phyloP scores from a whole-genome alignment of 2,329 filamentous ascomycete genomes.

The Fusarium sp. region DNA sequence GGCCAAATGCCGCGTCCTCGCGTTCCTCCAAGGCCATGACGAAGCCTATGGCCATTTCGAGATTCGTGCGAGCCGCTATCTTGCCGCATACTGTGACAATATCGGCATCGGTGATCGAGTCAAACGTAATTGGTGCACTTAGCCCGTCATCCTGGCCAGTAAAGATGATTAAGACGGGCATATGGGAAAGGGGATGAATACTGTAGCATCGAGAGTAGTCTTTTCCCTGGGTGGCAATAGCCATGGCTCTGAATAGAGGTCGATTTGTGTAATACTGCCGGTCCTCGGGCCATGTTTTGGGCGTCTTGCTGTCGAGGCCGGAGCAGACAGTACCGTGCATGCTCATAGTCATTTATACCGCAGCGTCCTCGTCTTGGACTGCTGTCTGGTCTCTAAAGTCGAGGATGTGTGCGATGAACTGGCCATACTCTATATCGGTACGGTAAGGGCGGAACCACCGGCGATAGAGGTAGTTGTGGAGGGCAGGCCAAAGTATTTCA shows the following conservation, averaged over 20 bases:
- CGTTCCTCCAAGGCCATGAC: not conserved
- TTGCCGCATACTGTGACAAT: not conserved
- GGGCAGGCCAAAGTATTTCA: not conserved
- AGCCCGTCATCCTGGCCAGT: constrained; percentile 5
- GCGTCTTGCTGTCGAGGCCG: not conserved
- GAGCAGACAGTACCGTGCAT: not conserved
- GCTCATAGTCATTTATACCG: not conserved
- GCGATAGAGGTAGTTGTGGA: constrained; percentile 16
- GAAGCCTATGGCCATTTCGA: constrained; percentile 2
- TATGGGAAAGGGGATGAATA: not conserved
- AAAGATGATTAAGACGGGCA: constrained; percentile 12
- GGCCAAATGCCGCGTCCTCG: not conserved
- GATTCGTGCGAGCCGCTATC: not conserved
- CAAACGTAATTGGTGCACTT: constrained; percentile 11
- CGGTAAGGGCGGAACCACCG: constrained; percentile 24
- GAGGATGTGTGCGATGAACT: constrained; percentile 23
- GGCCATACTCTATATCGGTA: constrained; percentile 22
- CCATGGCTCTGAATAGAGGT: not conserved
- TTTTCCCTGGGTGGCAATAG: not conserved
- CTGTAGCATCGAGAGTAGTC: not conserved
- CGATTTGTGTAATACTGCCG: not conserved
- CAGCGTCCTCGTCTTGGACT: not conserved
- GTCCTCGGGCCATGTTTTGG: not conserved
- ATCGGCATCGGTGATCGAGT: constrained; percentile 3
- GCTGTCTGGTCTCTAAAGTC: not conserved